Percentiles rank a stretch among this genome's conserved stretches.
phyloP scores from a whole-genome alignment of 2,329 filamentous ascomycete genomes.

The Beauveria medogensis region DNA sequence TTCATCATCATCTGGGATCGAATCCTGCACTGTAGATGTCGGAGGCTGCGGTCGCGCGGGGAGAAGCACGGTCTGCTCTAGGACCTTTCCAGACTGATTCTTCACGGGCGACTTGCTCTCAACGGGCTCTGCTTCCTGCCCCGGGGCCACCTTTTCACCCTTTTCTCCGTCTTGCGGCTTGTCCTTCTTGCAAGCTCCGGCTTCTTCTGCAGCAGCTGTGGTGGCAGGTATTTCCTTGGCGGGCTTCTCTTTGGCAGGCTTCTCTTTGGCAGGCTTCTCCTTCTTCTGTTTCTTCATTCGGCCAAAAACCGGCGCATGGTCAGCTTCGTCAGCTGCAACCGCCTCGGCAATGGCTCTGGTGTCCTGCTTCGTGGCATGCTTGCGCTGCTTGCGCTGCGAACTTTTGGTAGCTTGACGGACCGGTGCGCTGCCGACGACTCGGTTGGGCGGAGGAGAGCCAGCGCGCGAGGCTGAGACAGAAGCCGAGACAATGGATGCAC shows the following conservation, averaged over 20 bases:
- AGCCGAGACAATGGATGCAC: conserved; percentile 63
- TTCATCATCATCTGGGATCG: conserved; percentile 13
- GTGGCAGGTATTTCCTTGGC: conserved; percentile 10
- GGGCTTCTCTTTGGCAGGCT: conserved; percentile 41
- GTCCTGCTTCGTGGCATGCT: conserved; percentile 58
- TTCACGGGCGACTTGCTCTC: background rate
- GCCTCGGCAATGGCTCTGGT: conserved; percentile 44
- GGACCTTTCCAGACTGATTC: background rate
- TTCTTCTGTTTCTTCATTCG: conserved; percentile 84
- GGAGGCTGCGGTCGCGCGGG: background rate
- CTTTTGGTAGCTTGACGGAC: conserved; percentile 67
- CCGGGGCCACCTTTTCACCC: background rate
- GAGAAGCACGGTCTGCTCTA: background rate
- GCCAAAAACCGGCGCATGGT: conserved; percentile 65
- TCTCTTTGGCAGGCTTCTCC: conserved; percentile 57
- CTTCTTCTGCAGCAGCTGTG: background rate
- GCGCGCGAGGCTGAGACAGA: conserved; percentile 61
- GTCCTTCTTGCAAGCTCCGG: background rate
- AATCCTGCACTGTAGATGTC: background rate
- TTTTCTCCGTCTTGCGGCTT: background rate
- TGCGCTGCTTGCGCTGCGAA: conserved; percentile 68
- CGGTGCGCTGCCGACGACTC: conserved; percentile 62
- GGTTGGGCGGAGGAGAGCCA: conserved; percentile 59
- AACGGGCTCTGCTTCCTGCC: conserved; percentile 9
- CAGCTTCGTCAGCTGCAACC: conserved; percentile 43